Base-by-base conservation (phyloP, 2,329 filamentous ascomycete species). In the Fusarium miscanthi region DNA sequence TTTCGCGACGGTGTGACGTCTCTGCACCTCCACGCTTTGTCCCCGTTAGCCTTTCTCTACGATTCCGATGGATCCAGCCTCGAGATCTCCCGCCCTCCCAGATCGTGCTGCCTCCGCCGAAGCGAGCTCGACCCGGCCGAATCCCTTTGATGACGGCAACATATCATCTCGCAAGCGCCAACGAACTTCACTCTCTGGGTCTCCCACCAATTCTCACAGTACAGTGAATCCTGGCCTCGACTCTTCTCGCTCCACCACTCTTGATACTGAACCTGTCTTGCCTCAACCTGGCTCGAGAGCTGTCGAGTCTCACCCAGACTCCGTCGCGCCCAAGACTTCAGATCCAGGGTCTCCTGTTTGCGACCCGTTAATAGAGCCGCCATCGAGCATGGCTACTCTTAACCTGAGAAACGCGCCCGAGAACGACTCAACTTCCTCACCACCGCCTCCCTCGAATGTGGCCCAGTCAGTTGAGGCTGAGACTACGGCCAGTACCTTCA, bases 61-160 rank as follows among this genome's bases (percentile, higher is more conserved):
- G 81, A 84, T 79, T 82, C 86, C 84, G 83, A 89, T 89, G 87
- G 87, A 88, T 84, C 84, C 82, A 80, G 81, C 83, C 79, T 83
- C 84, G 78, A 83, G 78, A 78, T 82, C 84, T 73, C 81, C 83
- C 78, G 86, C 88, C 81, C 83, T 83, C 80, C 85, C 83, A 85
- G 87, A 89, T 83, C 87, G 87, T 81, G 86, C 87, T 78, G 84
- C 85, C 81, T 91, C 89, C 77, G 87, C 87, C 81, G 90, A 92
- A 84, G 87, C 88, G 80, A 86, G 86, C 80, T 88, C 89, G 77
- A 89, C 87, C 74, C 87, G 90, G 70, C 88, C 88, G 58, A 91
- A 91, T 73, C 90, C 90, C 43, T 91, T 91, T 79, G 86, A 90
- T 82, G 88, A 90, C 81, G 83, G 81, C 78, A 87, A 89, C 73